Evolutionary conservation across 1,284 basidiomycete species (phyloP), one percentile per base, ranked within the genome.

Genomic region (Cryptococcus sp.): DNA sequence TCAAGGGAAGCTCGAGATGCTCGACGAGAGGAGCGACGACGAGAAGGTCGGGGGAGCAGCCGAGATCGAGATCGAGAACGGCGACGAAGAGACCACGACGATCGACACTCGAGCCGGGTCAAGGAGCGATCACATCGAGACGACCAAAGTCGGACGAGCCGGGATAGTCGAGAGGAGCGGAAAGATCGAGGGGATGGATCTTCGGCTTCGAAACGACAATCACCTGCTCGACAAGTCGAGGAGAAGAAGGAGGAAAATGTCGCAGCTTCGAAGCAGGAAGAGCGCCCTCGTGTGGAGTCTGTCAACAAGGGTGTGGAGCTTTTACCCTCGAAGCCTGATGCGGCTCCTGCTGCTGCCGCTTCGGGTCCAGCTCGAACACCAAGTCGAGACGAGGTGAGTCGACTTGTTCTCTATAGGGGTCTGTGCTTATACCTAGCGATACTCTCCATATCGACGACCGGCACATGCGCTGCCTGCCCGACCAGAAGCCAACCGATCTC

Each of bases 241-340:
- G 54, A 52, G 21, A 57, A 55, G 7, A 57, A 28, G 11, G 31
- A 40, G 21, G 21, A 34, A 18, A 32, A 45, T 5, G 28, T 31
- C 36, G 54, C 31, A 51, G 58, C 23, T 46, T 28, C 39, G 60
- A 69, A 36, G 49, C 64, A 22, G 74, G 78, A 18, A 5, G 38
- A 39, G 24, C n/a, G 31, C 5, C 45, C 61, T 72, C 11, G 73
- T 68, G 58, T 57, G 53, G 57, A 32, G 7, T 7, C 14, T 21
- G 35, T 7, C 4, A 18, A 11, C 11, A 38, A 38, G 31, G 34
- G 18, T 9, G 35, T 11, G 10, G 18, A 21, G 25, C 16, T 18
- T 19, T 48, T 23, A 10, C 31, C 11, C 16, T 16, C 46, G 25
- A 4, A 32, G 9, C 31, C 26, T 9, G 25, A 3, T 14, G 43